Evolutionary conservation across 2,329 filamentous ascomycete genomes (phyloP), one percentile per base, ranked within the genome.

Genomic region (Arachnomyces sp.): DNA sequence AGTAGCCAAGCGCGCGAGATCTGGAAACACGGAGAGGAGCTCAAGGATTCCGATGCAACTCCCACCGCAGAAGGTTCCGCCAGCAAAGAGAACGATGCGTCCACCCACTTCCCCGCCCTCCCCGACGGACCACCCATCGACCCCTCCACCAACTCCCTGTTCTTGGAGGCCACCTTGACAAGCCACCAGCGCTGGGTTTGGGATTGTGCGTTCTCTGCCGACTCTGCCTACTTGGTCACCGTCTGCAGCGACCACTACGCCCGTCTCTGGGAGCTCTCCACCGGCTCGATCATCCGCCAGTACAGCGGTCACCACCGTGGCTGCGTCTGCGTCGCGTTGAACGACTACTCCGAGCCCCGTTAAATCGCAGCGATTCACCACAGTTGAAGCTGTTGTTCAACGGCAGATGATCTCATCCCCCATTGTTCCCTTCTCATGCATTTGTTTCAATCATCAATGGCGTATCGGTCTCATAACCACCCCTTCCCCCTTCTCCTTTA

Each of bases 171-270:
- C 2, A 93, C 87, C 1, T 76, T 95, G 1, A 84, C 84, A 15
- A 86, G 84, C 40, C 89, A 95, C 64, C 89, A 95, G 66, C 81
- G 89, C 39, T 95, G 89, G 89, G 89, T 95, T 1, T 95, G 89
- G 89, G 89, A 95, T 61, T 95, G 89, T 56, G 89, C 89, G 1
- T 95, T 95, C 65, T 90, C 84, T 46, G 89, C 89, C 17, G 89
- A 95, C 60, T 89, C 82, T 28, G 89, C 89, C 0, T 95, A 95
- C 56, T 71, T 95, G 5, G 89, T 95, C 9, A 95, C 89, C 1
- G 88, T 89, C 4, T 94, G 87, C 59, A 90, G 83, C 31, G 89
- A 95, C 59, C 89, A 95, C 61, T 95, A 94, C 58, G 89, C 89
- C 2, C 75, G 89, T 13, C 67, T 95, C 42, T 95, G 89, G 89